A percentile compares a stretch with the other conserved stretches of the same genome.
phyloP scores from a whole-genome alignment of 441 rosid species.

The Gossypium schwendimanii region DNA sequence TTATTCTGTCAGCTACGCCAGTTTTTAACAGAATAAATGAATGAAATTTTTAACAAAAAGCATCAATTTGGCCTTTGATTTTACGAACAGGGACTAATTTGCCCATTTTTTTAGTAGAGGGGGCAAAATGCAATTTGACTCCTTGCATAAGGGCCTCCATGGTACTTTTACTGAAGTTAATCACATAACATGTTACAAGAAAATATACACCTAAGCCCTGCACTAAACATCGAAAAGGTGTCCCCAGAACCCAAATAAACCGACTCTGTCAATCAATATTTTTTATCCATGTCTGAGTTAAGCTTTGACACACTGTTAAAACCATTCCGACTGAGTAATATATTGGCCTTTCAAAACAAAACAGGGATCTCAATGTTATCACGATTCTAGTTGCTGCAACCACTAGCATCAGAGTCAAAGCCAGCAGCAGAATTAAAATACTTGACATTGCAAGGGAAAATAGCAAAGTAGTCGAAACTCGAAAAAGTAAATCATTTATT shows the following conservation, averaged over 20 bases:
- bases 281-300: neutral
- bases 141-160: too few relatives aligned
- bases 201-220: neutral
- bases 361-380: neutral
- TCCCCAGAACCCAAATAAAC: constrained; percentile 2
- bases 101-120: too few relatives aligned
- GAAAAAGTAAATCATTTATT: neutral
- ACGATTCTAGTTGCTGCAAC: neutral
- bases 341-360: neutral
- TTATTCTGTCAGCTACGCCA: too few relatives aligned
- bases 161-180: neutral
- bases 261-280: neutral
- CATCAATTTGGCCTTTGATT: too few relatives aligned
- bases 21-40: too few relatives aligned
- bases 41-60: too few relatives aligned
- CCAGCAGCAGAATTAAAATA: neutral
- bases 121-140: too few relatives aligned
- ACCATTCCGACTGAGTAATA: neutral
- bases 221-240: neutral
- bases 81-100: too few relatives aligned
- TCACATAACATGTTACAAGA: neutral
- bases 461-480: neutral
- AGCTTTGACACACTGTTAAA: neutral
- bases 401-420: neutral
- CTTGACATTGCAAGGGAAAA: neutral